Evolutionary conservation across 352 stramenopile genomes (phyloP), one percentile per base, ranked within the genome.

Genomic region (Phytophthora ohioensis): DNA sequence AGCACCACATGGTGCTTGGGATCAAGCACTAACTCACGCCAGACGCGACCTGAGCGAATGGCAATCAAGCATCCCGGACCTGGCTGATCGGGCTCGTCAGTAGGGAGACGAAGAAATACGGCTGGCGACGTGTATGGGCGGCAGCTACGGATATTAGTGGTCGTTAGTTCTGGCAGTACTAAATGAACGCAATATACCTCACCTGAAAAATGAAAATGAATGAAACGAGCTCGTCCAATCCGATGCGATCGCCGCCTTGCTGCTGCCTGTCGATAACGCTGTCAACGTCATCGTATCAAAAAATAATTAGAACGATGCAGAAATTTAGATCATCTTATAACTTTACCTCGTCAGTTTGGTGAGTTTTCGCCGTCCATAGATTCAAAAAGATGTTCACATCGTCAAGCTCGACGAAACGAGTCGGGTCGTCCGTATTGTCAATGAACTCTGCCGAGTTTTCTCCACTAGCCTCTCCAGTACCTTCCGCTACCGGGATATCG

Each of bases 231-330:
- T 17, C 17, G 17, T 92, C 82, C 57, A 91, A 70, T 6, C 84
- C 86, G 17, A 94, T 88, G 10, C 71, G 77, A 47, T 81, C 69
- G 30, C 79, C 79, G n/a, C 79, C 75, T n/a, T n/a, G n/a, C n/a
- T n/a, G n/a, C n/a, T n/a, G 80, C 80, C 45, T 87, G 77, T 38
- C 64, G 69, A 75, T 91, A 90, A 10, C 70, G 78, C 78, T 88
- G 52, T 39, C 21, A 27, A 27, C 21, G 21, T 27, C 21, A 27
- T 2, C 21, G 2, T 2, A 27, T 27, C 21, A 27, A 27, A 1
- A 27, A 21, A 27, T 27, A 27, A 2, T 27, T 2, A 27, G 21
- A 27, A 27, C 21, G 21, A 27, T 27, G 1, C 21, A 27, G 21
- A 27, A 27, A 27, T 27, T 27, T 27, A 27, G 21, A 27, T 27